phyloP scores from a whole-genome alignment of 441 rosid genomes.

The Pelargonium myrrhifolium region DNA sequence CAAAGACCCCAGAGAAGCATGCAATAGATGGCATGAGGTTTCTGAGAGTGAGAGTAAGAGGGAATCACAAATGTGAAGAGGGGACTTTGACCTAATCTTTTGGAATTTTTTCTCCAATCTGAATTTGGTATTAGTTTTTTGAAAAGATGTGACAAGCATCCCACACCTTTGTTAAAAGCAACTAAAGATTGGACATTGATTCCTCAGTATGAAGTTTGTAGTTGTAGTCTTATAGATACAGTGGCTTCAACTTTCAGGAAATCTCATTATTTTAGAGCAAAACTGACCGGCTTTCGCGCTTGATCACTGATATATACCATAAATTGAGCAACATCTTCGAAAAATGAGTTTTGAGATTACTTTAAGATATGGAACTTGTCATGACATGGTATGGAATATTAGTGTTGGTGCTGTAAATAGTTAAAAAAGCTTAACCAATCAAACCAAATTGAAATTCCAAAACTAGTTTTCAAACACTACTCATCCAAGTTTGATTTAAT shows the following conservation, averaged over 20 bases:
- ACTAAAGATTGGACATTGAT: conserved; percentile 20
- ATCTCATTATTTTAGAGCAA: no score
- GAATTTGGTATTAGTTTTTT: background rate
- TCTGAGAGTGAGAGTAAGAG: background rate
- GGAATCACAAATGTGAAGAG: conserved; percentile 2
- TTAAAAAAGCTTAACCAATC: background rate
- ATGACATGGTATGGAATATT: background rate
- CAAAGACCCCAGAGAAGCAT: conserved; percentile 36
- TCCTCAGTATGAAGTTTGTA: no score
- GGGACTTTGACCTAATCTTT: conserved; percentile 44
- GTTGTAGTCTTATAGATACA: no score
- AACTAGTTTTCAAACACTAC: background rate
- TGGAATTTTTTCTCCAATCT: conserved; percentile 26
- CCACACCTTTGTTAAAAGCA: conserved; percentile 32
- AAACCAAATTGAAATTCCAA: background rate
- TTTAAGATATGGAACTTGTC: background rate
- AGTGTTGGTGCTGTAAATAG: background rate
- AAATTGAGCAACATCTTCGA: background rate
- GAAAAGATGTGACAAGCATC: conserved; percentile 41
- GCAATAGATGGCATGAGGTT: conserved; percentile 19
- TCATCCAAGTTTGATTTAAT: background rate
- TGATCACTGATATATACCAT: background rate
- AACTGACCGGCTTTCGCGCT: background rate
- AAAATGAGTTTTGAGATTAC: background rate
- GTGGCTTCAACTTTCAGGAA: no score